Evolutionary conservation across 768 basidiomycete species (phyloP), one percentile per base, ranked within the genome.

Genomic region (Mycena sanguinolenta): DNA sequence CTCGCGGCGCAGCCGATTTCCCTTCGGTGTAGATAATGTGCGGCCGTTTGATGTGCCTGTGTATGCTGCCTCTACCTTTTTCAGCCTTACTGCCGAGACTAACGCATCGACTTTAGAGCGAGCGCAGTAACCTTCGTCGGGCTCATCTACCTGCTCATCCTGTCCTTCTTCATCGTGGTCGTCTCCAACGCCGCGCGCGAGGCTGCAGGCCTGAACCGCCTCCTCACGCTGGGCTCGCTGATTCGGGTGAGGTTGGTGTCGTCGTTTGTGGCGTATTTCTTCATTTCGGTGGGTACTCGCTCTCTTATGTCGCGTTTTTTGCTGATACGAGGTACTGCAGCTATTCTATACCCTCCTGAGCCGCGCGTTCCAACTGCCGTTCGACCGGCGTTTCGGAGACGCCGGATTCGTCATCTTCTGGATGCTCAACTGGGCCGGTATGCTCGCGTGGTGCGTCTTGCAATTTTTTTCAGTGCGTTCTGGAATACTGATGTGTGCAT

Each of bases 391-490:
- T 84, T 89, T 85, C 58, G 87, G 87, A 21, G 77, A 77, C 46
- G 78, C 78, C 0, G 91, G 91, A 0, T 90, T 92, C 72, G 69
- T 91, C 38, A 79, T 91, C 30, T 91, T 88, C 75, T 92, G 91
- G 91, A 90, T 90, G 88, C 79, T 90, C 69, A 87, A 86, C 66
- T 91, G 84, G 82, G 46, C 82, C 42, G 86, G 83, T 44, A 55
- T 34, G 54, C 76, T 84, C 10, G 82, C 89, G 0, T 79, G 89
- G 88, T 55, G 17, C 6, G 19, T 32, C 52, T 32, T 17, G 2
- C 2, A 2, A 5, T 19, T 19, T 28, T 30, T 17, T 16, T 19
- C 52, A 5, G 12, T 9, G 9, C 17, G 10, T 19, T 44, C 30
- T 28, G n/a, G 27, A 30, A 53, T n/a, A 30, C 36, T 38, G 13